phyloP scores from a whole-genome alignment of 2,329 filamentous ascomycete genomes.

The Graphium sp. region DNA sequence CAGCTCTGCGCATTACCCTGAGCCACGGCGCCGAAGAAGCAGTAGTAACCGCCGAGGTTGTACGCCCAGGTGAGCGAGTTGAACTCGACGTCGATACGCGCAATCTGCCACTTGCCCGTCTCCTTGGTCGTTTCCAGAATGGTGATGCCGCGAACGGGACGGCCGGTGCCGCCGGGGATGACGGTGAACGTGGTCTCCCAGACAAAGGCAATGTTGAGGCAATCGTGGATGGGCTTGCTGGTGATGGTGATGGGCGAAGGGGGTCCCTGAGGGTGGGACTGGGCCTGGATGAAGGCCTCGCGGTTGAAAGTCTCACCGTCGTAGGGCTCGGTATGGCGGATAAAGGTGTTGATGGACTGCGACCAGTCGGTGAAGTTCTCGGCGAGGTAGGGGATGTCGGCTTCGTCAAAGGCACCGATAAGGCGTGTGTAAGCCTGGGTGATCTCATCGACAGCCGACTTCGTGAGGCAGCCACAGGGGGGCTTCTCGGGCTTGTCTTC shows the following conservation, averaged over 20 bases:
- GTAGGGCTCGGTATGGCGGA: slow-evolving; percentile 4
- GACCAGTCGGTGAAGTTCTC: slow-evolving; percentile 6
- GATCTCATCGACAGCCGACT: slow-evolving; percentile 5
- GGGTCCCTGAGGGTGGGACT: slow-evolving; percentile 2
- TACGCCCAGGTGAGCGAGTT: slow-evolving; percentile 8
- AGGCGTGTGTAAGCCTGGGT: slow-evolving; percentile 23
- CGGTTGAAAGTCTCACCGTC: slow-evolving; percentile 6
- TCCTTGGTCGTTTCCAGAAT: slow-evolving; percentile 8
- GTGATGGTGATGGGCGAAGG: slow-evolving; percentile 3
- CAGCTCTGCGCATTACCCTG: too few species aligned
- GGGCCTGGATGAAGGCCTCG: slow-evolving; percentile 5
- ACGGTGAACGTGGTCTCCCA: slow-evolving; percentile 7
- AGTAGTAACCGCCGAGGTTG: slow-evolving; percentile 7
- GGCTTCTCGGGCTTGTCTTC: neutral
- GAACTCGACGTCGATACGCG: slow-evolving; percentile 7
- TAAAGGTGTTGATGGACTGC: slow-evolving; percentile 8
- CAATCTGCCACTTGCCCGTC: slow-evolving; percentile 6
- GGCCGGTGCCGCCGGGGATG: too few species aligned
- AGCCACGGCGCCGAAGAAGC: slow-evolving; percentile 7
- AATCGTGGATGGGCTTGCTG: slow-evolving; percentile 5
- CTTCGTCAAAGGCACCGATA: slow-evolving; percentile 37
- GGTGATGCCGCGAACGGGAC: slow-evolving; percentile 6
- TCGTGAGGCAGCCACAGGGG: slow-evolving; percentile 6
- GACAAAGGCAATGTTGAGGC: slow-evolving; percentile 6
- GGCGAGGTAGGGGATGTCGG: slow-evolving; percentile 9